Conservation (phyloP, 1,139 yeast genomes). For the Yarrowia galli region DNA sequence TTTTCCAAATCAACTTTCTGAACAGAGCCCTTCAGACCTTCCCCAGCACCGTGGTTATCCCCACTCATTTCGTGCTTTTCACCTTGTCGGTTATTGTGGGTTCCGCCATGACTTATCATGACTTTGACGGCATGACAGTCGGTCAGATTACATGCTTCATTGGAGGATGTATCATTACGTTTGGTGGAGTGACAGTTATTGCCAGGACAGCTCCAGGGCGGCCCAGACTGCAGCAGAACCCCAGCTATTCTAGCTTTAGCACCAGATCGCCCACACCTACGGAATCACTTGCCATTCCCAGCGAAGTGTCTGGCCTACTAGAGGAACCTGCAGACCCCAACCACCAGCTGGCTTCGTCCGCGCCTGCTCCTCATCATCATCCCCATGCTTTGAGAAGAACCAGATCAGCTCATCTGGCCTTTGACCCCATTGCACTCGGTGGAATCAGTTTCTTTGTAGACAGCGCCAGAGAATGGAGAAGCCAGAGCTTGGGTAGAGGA, state of each 20-base stretch:
- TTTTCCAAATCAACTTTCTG: slow-evolving; percentile 53
- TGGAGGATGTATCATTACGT: slow-evolving; percentile 23
- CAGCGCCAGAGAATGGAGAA: slow-evolving; percentile 7
- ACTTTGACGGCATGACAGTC: slow-evolving; percentile 47
- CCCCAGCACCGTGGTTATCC: slow-evolving; percentile 56
- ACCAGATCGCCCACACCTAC: slow-evolving; percentile 5
- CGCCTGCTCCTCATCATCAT: slow-evolving; percentile 17
- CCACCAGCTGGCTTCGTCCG: slow-evolving; percentile 12
- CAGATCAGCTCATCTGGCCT: slow-evolving; percentile 11
- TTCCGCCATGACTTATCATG: slow-evolving; percentile 54
- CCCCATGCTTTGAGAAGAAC: slow-evolving; percentile 13
- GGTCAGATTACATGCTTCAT: slow-evolving; percentile 15
- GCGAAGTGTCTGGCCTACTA: slow-evolving; percentile 8
- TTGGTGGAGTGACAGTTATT: slow-evolving; percentile 21
- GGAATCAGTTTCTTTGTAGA: slow-evolving; percentile 23
- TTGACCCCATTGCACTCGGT: slow-evolving; percentile 10
- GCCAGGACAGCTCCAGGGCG: slow-evolving; percentile 10
- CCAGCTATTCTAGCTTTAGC: slow-evolving; percentile 7
- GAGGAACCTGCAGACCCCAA: slow-evolving; percentile 4
- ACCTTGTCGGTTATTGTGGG: slow-evolving; percentile 55
- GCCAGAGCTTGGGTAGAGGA: slow-evolving; percentile 2
- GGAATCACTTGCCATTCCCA: slow-evolving; percentile 19
- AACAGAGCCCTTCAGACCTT: slow-evolving; percentile 53
- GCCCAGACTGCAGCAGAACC: slow-evolving; percentile 25
- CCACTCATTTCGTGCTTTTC: slow-evolving; percentile 57